A percentile compares a stretch with the other conserved stretches of the same genome.
These are phyloP conservation scores for Linum tenue DNA, from an alignment of 345 rosid genomes.

Conservation along the genomic window DNA sequence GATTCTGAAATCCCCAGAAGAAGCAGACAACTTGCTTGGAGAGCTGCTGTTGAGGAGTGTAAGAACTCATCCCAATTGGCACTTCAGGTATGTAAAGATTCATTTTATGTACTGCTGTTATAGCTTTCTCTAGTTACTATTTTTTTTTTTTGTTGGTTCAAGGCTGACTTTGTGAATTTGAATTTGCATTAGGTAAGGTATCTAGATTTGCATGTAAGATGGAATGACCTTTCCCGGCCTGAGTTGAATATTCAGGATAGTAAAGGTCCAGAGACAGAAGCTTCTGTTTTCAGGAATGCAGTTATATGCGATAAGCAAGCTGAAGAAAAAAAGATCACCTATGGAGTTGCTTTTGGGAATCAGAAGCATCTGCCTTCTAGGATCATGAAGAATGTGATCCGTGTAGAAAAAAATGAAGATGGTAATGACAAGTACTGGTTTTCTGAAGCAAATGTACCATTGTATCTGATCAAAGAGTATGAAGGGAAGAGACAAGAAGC, in stretches of 20 bases:
- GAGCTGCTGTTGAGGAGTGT: conserved; percentile 79
- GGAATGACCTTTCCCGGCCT: conserved; percentile 85
- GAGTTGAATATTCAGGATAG: conserved; percentile 67
- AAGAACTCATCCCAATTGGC: conserved; percentile 77
- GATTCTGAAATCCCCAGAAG: conserved; percentile 63
- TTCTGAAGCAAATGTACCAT: conserved; percentile 62
- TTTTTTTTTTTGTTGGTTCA: conserved; percentile 12
- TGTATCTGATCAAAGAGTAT: conserved; percentile 80
- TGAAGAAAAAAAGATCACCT: conserved; percentile 44
- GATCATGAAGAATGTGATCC: conserved; percentile 65
- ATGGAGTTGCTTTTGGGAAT: conserved; percentile 69
- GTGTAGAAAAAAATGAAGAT: conserved; percentile 45
- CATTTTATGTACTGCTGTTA: conserved; percentile 13
- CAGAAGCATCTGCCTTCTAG: conserved; percentile 96
- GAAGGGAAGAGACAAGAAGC: conserved; percentile 39
- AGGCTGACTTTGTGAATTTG: too few relatives aligned
- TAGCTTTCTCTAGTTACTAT: background rate
- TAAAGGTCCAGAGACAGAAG: conserved; percentile 72
- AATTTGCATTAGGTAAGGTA: conserved; percentile 63
- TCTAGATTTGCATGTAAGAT: conserved; percentile 72
- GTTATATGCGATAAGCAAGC: conserved; percentile 59
- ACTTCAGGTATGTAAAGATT: conserved; percentile 60
- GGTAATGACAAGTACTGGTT: conserved; percentile 74
- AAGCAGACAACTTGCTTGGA: conserved; percentile 69
- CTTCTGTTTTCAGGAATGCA: conserved; percentile 79